Base-by-base conservation (phyloP, 495 filamentous ascomycete genomes). In the Penicillium nucicola region DNA sequence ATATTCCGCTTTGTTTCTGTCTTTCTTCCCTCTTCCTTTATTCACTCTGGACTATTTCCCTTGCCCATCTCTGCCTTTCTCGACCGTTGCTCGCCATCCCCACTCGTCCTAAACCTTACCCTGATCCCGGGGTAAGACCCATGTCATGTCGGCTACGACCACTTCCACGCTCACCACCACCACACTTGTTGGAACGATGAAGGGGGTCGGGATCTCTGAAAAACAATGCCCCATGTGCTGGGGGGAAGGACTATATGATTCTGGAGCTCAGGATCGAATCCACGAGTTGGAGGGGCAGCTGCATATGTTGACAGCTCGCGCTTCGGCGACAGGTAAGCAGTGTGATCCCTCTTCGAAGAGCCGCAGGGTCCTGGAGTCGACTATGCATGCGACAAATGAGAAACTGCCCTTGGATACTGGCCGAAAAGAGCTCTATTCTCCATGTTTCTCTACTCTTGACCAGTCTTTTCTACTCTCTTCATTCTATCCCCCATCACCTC, bases 271-370 rank as follows among this genome's bases (percentile, higher is more conserved):
- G 57, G 77, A 73, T 34, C 79, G 84, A 38, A 92, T 97, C 55
- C 68, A 80, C 49, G 92, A 96, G 58, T 74, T 98, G 18, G 83
- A 97, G 64, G 80, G 82, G 40, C 90, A 97, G 63, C 81, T 96
- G 11, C 67, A 73, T 52, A 62, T 76, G 30, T 73, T 97, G 48
- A 95, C 84, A 50, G 74, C 83, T 45, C 95, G 92, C 67, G 88
- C 88, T 32, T 79, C 84, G 0, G 78, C 84, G 28, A 88, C 90
- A 40, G 84, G 88, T 90, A 73, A 58, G 82, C 49, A 13, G 36
- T 36, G 12, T 22, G 22, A 22, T 42, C 19, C 17, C 7, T 45
- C 20, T 7, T 37, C 45, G 0, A 43, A 37, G 20, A 23, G 11
- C 20, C 5, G 25, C 25, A 28, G 25, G 5, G 5, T 28, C 25